Base-by-base conservation (phyloP, 2,329 filamentous ascomycete genomes). In the Scopulariopsis brevicaulis region DNA sequence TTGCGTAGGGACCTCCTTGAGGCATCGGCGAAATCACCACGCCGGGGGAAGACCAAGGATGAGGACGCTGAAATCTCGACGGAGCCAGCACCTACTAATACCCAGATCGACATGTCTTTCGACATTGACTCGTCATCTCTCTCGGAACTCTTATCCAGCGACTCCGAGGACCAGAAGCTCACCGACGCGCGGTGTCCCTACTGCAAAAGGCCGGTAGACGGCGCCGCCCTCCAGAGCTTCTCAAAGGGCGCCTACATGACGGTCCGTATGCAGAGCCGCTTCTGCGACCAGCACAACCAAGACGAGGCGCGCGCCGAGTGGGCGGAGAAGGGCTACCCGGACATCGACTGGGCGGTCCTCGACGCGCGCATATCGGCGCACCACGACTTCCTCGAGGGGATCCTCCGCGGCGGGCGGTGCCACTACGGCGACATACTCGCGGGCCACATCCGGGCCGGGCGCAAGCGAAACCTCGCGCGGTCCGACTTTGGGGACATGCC, bases 331-430 rank as follows among this genome's bases (percentile, higher is more conserved):
- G 78, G 80, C 0, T 94, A 93, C 67, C 90, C 90, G 0, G 68
- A 71, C 0, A 86, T 96, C 56, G 72, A 89, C 59, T 96, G 90
- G 89, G 68, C 71, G 1, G 65, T 63, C 0, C 75, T 95, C 25
- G 76, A 83, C 20, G 60, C 66, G 4, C 82, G 89, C 7, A 79
- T 92, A 34, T 67, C 72, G 4, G 65, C 70, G 5, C 80, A 90
- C 67, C 76, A 82, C 60, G 63, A 68, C 0, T 73, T 76, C 46
- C 70, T 96, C 1, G 73, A 80, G 60, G 69, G 68, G 15, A 75
- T 95, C 28, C 73, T 95, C 11, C 73, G 81, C 34, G 80, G 79
- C n/a, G 70, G 73, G 20, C 64, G 68, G 8, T 89, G 85, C 4
- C 76, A 84, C 65, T 94, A 83, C 65, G 76, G 84, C 15, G 72